A percentile compares a stretch with the other conserved stretches of the same genome.
phyloP scores from a whole-genome alignment of 148 eudicot genomes.

The Rhododendron williamsianum region DNA sequence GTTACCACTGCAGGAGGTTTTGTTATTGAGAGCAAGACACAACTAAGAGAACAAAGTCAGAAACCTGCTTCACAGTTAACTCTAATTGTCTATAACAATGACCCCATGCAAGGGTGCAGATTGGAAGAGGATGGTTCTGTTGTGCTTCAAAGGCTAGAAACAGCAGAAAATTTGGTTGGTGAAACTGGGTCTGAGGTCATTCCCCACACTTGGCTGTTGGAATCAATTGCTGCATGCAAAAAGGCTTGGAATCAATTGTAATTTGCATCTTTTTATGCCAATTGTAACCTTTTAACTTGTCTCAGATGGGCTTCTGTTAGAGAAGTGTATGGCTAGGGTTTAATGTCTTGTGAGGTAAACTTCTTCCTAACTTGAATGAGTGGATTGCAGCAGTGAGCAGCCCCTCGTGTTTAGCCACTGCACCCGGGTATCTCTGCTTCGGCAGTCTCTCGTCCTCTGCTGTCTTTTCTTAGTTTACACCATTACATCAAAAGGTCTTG shows the following conservation, averaged over 20 bases:
- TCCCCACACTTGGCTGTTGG: conserved; percentile 79
- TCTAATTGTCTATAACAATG: conserved; percentile 55
- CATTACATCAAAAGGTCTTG: background rate
- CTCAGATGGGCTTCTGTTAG: background rate
- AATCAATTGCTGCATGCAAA: conserved; percentile 62
- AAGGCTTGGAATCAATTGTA: background rate
- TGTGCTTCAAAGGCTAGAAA: conserved; percentile 25
- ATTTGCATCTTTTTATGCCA: background rate
- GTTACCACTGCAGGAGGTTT: conserved; percentile 69
- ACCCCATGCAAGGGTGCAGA: conserved; percentile 14
- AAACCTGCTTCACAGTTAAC: background rate
- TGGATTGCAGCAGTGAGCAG: background rate
- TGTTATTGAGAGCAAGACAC: conserved; percentile 38
- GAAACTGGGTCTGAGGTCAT: conserved; percentile 38
- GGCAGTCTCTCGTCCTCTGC: background rate
- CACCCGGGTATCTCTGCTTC: background rate
- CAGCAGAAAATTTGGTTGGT: conserved; percentile 41
- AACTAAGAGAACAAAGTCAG: conserved; percentile 19
- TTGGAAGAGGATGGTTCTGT: conserved; percentile 15
- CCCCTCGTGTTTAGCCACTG: background rate
- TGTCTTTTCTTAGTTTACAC: background rate
- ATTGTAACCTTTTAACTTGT: background rate
- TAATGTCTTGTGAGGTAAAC: background rate
- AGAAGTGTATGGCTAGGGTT: background rate
- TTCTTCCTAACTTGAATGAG: background rate